These are phyloP conservation scores for Plasmodium fragile DNA, from an alignment of 169 alveolate genomes.

Conservation along the genomic window DNA sequence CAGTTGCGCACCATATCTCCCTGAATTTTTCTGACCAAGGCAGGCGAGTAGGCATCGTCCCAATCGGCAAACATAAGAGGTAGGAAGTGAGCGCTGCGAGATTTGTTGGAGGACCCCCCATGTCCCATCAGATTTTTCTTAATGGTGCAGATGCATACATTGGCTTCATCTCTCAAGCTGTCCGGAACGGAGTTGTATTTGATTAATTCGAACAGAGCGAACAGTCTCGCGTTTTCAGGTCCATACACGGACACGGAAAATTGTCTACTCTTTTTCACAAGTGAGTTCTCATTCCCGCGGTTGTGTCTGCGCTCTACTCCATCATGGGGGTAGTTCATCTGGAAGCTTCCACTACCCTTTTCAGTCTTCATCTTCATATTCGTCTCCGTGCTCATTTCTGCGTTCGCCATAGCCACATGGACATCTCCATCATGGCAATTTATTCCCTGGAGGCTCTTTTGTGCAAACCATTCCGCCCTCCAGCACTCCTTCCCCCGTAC, in stretches of 20 bases:
- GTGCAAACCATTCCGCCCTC: slow-evolving; percentile 73
- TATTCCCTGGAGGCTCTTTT: neutral
- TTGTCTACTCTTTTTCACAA: slow-evolving; percentile 53
- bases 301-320: neutral
- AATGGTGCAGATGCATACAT: slow-evolving; percentile 39
- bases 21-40: neutral
- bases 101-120: slow-evolving; percentile 26
- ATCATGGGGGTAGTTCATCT: neutral
- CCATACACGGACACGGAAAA: slow-evolving; percentile 74
- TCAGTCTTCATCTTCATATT: neutral
- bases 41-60: slow-evolving; percentile 15
- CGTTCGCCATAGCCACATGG: neutral
- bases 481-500: slow-evolving; percentile 75
- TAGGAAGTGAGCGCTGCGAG: slow-evolving; percentile 20
- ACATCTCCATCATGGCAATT: neutral
- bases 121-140: slow-evolving; percentile 35
- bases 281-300: neutral
- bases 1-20: neutral
- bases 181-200: slow-evolving; percentile 68
- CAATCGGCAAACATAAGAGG: slow-evolving; percentile 43
- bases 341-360: neutral
- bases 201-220: slow-evolving; percentile 62
- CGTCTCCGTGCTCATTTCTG: neutral
- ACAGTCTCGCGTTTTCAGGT: slow-evolving; percentile 61
- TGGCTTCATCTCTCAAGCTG: slow-evolving; percentile 58